A percentile compares a stretch with the other conserved stretches of the same genome.
These are phyloP conservation scores for Neocucurbitaria cava DNA, from an alignment of 2,329 filamentous ascomycete genomes.

Conservation along the genomic window DNA sequence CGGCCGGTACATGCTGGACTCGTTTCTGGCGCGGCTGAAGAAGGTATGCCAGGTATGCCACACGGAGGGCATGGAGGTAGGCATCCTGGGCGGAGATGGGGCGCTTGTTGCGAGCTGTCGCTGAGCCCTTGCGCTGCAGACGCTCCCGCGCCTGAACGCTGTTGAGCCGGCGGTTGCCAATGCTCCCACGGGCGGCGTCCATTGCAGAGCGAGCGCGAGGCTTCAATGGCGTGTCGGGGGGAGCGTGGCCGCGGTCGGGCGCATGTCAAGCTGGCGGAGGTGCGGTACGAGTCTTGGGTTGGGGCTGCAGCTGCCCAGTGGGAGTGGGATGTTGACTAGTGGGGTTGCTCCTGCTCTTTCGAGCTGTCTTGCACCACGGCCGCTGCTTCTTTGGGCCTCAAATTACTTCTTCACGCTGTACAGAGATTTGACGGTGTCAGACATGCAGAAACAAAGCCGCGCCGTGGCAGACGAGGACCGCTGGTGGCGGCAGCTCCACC, in stretches of 20 bases:
- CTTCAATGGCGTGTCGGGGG: slow-evolving; percentile 23
- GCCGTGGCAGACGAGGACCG: slow-evolving; percentile 23
- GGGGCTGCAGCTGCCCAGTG: slow-evolving; percentile 27
- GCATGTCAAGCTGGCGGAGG: slow-evolving; percentile 31
- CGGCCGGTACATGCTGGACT: slow-evolving; percentile 78
- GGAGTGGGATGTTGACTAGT: slow-evolving; percentile 23
- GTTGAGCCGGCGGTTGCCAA: slow-evolving; percentile 49
- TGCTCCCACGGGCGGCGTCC: slow-evolving; percentile 37
- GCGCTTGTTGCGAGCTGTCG: slow-evolving; percentile 45
- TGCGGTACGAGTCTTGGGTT: slow-evolving; percentile 18
- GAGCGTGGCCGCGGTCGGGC: slow-evolving; percentile 24
- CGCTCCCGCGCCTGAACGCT: slow-evolving; percentile 52
- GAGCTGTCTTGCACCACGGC: not conserved
- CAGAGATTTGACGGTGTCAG: slow-evolving; percentile 2
- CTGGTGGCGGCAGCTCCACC: slow-evolving; percentile 39
- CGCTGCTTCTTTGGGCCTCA: slow-evolving; percentile 1
- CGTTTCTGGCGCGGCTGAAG: slow-evolving; percentile 89
- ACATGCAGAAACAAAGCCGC: slow-evolving; percentile 16
- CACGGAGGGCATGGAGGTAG: slow-evolving; percentile 87
- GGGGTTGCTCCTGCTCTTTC: slow-evolving; percentile 28
- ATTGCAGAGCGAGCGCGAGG: slow-evolving; percentile 28
- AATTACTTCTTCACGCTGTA: not conserved
- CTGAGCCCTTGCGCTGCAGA: slow-evolving; percentile 48
- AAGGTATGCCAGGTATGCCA: slow-evolving; percentile 90
- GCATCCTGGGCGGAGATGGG: slow-evolving; percentile 72